phyloP scores from a whole-genome alignment of 2,329 filamentous ascomycete species.

The Zasmidium cellare region DNA sequence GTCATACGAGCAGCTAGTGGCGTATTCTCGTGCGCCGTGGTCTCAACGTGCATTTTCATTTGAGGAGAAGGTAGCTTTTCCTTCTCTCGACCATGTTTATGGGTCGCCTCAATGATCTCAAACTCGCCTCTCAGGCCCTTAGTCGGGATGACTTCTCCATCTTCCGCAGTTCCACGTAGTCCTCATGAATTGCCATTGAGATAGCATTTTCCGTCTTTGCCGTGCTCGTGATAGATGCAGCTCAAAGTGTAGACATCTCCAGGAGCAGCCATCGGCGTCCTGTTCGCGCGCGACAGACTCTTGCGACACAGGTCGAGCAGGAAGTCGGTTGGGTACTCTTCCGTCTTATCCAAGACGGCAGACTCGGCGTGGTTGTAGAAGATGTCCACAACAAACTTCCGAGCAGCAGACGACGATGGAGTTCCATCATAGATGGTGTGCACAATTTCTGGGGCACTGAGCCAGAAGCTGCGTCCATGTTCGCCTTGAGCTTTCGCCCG shows the following conservation, averaged over 20 bases:
- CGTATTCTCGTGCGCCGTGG: too few relatives aligned
- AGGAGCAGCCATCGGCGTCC: neutral
- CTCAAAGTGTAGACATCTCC: neutral
- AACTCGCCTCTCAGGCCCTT: too few relatives aligned
- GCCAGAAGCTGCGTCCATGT: neutral
- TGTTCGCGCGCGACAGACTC: neutral
- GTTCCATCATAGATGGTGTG: conserved; percentile 6
- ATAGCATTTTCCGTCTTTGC: neutral
- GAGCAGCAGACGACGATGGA: neutral
- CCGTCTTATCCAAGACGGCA: neutral
- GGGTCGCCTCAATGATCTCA: too few relatives aligned
- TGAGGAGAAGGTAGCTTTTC: too few relatives aligned
- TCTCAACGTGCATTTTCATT: too few relatives aligned
- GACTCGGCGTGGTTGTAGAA: neutral
- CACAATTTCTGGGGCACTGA: neutral
- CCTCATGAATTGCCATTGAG: neutral
- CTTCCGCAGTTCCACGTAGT: too few relatives aligned
- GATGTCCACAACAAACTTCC: neutral
- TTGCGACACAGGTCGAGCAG: neutral
- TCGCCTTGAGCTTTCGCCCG: neutral
- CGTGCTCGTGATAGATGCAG: neutral
- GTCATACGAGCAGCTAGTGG: too few relatives aligned
- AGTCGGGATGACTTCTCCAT: too few relatives aligned
- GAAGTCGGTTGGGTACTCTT: neutral
- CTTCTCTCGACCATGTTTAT: too few relatives aligned